Base-by-base conservation (phyloP, 495 filamentous ascomycete species). In the Neurospora tetrasperma region DNA sequence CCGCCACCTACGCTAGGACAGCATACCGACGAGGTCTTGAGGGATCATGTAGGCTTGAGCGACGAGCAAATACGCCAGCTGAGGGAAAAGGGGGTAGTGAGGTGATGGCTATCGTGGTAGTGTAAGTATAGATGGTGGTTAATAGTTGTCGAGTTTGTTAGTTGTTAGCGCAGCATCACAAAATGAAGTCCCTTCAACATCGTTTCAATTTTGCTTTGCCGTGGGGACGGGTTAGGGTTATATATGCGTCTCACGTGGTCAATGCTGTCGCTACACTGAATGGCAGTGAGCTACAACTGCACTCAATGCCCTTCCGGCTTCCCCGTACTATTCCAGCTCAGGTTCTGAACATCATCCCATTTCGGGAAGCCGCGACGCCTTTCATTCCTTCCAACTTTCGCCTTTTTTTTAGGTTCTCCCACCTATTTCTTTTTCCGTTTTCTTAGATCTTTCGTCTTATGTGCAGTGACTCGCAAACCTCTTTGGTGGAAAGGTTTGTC, bases 1-100 rank as follows among this genome's bases (percentile, higher is more conserved):
- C 88, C 93, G 27, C 96, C 96, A 62, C 96, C 96, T 12, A 91
- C 90, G 5, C 82, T 99, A 54, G 96, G 96, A 0, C 90, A 99
- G 80, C 96, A 99, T 82, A 98, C 96, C 2, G 86, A 96, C 76
- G 94, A 98, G 82, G 85, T 99, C 3, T 82, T 99, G 71, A 75
- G 82, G 38, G 87, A 89, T 2, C 76, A 93, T 38, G 82, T 98
- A 23, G 89, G 91, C 0, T 84, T 94, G 76, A 86, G 82, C 11
- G 83, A 87, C 54, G 81, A 76, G 0, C 86, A 92, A 71, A 92
- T 98, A 68, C 80, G 83, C 43, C 81, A 79, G 14, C 80, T 97
- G 74, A 91, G 85, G 76, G 80, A 84, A 40, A 88, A 90, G 54
- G 94, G 94, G 1, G 90, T 93, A 4, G 83, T 97, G 9, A 86